phyloP scores from a whole-genome alignment of 495 filamentous ascomycete genomes.

The Penicillium maclennaniae region DNA sequence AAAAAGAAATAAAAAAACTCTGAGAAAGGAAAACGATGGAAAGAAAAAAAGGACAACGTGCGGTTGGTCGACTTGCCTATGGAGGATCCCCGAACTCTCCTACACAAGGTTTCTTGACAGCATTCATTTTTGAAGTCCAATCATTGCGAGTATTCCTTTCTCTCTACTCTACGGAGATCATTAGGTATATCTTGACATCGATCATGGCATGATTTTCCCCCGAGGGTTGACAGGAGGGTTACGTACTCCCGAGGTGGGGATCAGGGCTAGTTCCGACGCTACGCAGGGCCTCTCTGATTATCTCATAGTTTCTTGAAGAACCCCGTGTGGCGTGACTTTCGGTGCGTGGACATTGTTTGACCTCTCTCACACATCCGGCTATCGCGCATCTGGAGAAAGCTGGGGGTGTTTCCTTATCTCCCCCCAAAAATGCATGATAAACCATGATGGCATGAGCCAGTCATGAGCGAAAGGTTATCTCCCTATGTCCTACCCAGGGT shows the following conservation, averaged over 20 bases:
- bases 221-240: slow-evolving; percentile 2
- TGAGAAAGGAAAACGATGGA: slow-evolving; percentile 10
- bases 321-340: slow-evolving; percentile 23
- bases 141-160: not conserved
- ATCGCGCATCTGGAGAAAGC: slow-evolving; percentile 25
- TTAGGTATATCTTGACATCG: not conserved
- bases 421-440: slow-evolving; percentile 6
- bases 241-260: slow-evolving; percentile 22
- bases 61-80: slow-evolving; percentile 7
- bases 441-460: slow-evolving; percentile 14
- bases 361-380: slow-evolving; percentile 13
- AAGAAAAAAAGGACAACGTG: slow-evolving; percentile 19
- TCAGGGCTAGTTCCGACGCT: slow-evolving; percentile 17
- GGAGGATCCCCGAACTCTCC: not conserved
- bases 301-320: slow-evolving; percentile 20
- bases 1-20: slow-evolving; percentile 16
- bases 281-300: slow-evolving; percentile 21
- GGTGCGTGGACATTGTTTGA: slow-evolving; percentile 18
- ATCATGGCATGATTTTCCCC: not conserved
- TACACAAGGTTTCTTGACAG: not conserved
- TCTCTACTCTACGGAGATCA: not conserved
- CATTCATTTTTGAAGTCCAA: not conserved
- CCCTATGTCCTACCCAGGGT: not conserved
- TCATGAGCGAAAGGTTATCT: slow-evolving; percentile 4
- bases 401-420: slow-evolving; percentile 1